These are phyloP conservation scores for Fraxinus greggii DNA, from an alignment of 305 asterid genomes.

Conservation along the genomic window DNA sequence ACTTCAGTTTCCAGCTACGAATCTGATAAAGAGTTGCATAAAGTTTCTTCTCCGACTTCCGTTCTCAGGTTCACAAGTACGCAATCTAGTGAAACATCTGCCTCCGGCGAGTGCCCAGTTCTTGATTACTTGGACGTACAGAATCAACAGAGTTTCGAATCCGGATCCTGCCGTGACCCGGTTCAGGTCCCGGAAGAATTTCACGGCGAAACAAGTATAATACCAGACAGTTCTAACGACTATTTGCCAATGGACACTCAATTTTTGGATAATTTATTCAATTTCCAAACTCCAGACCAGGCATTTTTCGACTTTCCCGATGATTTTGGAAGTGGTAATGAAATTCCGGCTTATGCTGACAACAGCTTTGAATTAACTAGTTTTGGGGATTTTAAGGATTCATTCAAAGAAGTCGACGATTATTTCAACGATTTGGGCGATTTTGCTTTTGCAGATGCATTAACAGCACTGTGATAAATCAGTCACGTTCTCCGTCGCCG, in stretches of 20 bases:
- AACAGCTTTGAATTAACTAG: conserved; percentile 15
- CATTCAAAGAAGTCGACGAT: conserved; percentile 47
- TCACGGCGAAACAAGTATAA: conserved; percentile 46
- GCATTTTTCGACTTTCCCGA: conserved; percentile 27
- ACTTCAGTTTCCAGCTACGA: conserved; percentile 49
- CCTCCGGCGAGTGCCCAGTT: conserved; percentile 18
- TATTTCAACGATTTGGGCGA: conserved; percentile 49
- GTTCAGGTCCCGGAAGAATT: conserved; percentile 36
- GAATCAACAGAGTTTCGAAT: not conserved
- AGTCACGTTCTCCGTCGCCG: conserved; percentile 20
- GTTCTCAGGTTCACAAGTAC: conserved; percentile 45
- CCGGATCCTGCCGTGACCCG: not conserved
- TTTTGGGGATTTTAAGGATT: conserved; percentile 35
- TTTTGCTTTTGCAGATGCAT: conserved; percentile 38
- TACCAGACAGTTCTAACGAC: conserved; percentile 42
- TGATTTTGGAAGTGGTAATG: conserved; percentile 34
- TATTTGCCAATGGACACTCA: conserved; percentile 53
- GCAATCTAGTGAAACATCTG: not conserved
- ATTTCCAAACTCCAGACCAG: conserved; percentile 37
- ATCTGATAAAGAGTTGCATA: conserved; percentile 55
- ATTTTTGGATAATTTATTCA: conserved; percentile 49
- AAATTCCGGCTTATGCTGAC: conserved; percentile 24
- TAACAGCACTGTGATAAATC: conserved; percentile 28
- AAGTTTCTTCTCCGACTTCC: conserved; percentile 45
- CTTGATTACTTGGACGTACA: not conserved